These are phyloP conservation scores for Xerocomellus intermedius DNA, from an alignment of 768 basidiomycete species.

Conservation along the genomic window DNA sequence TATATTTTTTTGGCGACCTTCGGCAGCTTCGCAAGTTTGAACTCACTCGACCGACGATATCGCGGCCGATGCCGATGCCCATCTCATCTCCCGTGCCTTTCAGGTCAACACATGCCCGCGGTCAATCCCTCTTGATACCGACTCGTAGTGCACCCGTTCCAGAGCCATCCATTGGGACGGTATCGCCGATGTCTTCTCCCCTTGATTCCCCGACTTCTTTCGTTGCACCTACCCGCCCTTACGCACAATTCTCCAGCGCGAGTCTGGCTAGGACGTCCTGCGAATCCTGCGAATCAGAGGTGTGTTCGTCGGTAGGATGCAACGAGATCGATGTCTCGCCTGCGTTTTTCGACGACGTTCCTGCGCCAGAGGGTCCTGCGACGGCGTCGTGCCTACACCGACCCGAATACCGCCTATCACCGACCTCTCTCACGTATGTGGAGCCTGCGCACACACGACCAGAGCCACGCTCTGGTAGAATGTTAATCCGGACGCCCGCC, in stretches of 20 bases:
- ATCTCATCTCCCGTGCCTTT: constrained; percentile 16
- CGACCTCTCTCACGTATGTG: constrained; percentile 18
- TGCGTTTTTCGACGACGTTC: constrained; percentile 43
- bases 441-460: constrained; percentile 18
- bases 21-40: constrained; percentile 78
- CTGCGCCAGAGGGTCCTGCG: constrained; percentile 45
- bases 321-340: constrained; percentile 40
- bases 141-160: background rate
- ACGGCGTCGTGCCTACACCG: constrained; percentile 38
- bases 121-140: constrained; percentile 6
- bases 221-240: background rate
- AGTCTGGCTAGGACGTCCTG: constrained; percentile 6
- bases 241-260: constrained; percentile 8
- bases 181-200: background rate
- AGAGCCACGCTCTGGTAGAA: background rate
- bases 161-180: background rate
- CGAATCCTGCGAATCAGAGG: constrained; percentile 20
- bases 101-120: background rate
- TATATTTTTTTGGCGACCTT: constrained; percentile 78
- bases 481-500: background rate
- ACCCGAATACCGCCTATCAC: constrained; percentile 26
- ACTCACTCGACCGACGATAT: constrained; percentile 66
- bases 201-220: constrained; percentile 16
- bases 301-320: constrained; percentile 11
- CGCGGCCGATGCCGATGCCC: constrained; percentile 36